Evolutionary conservation across 2,329 filamentous ascomycete genomes (phyloP), one percentile per base, ranked within the genome.

Genomic region (Fusarium sp.): DNA sequence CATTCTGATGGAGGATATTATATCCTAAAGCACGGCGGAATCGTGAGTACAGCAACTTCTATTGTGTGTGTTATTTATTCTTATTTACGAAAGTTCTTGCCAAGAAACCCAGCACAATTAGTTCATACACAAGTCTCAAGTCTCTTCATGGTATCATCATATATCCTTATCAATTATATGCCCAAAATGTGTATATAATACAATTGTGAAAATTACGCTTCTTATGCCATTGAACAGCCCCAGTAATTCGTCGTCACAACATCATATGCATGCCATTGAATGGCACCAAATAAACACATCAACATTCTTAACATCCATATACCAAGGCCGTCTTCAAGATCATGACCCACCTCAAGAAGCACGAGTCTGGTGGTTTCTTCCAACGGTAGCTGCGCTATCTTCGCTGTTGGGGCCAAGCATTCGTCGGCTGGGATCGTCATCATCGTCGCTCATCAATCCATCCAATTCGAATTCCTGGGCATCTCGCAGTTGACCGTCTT

Each of bases 381-480:
- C 77, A 13, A 77, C 68, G 9, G 76, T 77, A 56, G 74, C 76
- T 2, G 85, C 28, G 20, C 58, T 69, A 8, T 69, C 61, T 15
- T 67, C 62, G 18, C 38, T 66, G 21, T 57, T 53, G 2, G 63
- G 37, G 0, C 46, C 53, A 12, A 80, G 77, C 72, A 82, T 81
- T 20, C 77, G 71, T 6, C 77, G 78, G 21, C 77, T 75, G 41
- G 84, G 84, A 15, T 87, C 89, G 7, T 91, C 91, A 82, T 97
- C 94, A 20, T 97, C 94, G 43, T 97, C 94, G 60, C 92, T 96
- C 78, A 94, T 94, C 38, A 99, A 81, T 0, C 93, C 95, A 63
- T 96, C 93, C 2, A 99, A 85, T 80, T 98, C 96, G 77, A 97
- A 99, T 73, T 97, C 94, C 77, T 98, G 92, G 0, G 93, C 94